Conservation (phyloP, 768 basidiomycete species). For the Gloeostereum incarnatum region DNA sequence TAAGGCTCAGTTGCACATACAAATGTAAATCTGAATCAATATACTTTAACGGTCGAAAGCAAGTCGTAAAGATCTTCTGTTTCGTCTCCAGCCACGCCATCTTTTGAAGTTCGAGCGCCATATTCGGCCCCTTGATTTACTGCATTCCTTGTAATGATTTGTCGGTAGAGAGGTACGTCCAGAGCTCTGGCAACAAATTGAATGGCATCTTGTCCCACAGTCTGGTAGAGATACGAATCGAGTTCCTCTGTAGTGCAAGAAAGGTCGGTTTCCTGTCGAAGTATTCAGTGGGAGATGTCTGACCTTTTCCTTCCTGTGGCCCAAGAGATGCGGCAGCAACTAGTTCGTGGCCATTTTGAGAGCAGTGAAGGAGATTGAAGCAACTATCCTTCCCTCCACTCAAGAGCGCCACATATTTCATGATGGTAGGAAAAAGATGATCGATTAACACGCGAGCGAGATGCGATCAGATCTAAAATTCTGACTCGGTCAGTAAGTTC, state of each 20-base stretch:
- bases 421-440: conserved; percentile 18
- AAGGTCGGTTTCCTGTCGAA: conserved; percentile 12
- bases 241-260: conserved; percentile 71
- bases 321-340: conserved; percentile 84
- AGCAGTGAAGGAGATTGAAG: conserved; percentile 89
- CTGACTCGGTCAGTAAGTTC: conserved; percentile 22
- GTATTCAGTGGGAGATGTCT: conserved; percentile 16
- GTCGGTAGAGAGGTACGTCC: conserved; percentile 77
- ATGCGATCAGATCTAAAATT: no score
- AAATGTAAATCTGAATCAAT: conserved; percentile 7
- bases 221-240: conserved; percentile 97
- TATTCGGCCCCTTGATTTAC: conserved; percentile 82
- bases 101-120: conserved; percentile 50
- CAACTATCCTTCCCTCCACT: conserved; percentile 98
- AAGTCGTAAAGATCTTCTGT: conserved; percentile 87
- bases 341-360: conserved; percentile 77
- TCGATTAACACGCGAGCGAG: no score
- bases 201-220: conserved; percentile 95
- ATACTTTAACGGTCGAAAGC: conserved; percentile 69
- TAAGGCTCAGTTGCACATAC: neutral
- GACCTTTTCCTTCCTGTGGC: conserved; percentile 82
- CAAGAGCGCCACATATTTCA: conserved; percentile 92
- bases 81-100: conserved; percentile 76
- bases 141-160: conserved; percentile 73
- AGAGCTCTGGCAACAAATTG: conserved; percentile 79